Evolutionary conservation across 257 asterid species (phyloP).

Genomic region (Jaltomata sinuosa): DNA sequence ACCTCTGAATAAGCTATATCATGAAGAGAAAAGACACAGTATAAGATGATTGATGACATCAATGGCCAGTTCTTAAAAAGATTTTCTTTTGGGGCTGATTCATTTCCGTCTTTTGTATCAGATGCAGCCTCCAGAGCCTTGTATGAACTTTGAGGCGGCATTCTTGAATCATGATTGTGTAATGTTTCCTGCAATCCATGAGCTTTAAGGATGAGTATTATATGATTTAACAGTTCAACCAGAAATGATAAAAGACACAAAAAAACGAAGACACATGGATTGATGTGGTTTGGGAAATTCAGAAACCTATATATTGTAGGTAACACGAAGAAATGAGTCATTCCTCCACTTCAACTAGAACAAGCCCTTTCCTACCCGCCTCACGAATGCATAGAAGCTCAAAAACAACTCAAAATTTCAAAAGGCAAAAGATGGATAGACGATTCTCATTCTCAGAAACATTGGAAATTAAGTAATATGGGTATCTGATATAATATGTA

Average conservation of each 20-base stretch:
- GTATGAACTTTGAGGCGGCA: not conserved
- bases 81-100: too few relatives aligned
- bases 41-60: too few relatives aligned
- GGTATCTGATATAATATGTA: not conserved
- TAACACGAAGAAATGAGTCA: not conserved
- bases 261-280: not conserved
- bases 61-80: too few relatives aligned
- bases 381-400: not conserved
- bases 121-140: not conserved
- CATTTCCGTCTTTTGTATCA: too few relatives aligned
- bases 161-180: constrained; percentile 1
- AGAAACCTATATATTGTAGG: not conserved
- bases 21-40: too few relatives aligned
- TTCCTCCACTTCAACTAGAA: not conserved
- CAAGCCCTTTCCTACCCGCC: not conserved
- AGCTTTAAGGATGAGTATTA: not conserved
- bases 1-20: too few relatives aligned
- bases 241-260: not conserved
- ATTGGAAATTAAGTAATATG: not conserved
- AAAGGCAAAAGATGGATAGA: not conserved
- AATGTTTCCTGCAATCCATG: constrained; percentile 4
- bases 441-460: not conserved
- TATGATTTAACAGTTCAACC: not conserved
- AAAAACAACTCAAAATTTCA: not conserved
- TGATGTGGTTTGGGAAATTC: not conserved